Percentiles rank a stretch among this genome's conserved stretches.
Evolutionary conservation across 2,329 filamentous ascomycete genomes (phyloP).

Genomic region (Xylariaceae sp.): DNA sequence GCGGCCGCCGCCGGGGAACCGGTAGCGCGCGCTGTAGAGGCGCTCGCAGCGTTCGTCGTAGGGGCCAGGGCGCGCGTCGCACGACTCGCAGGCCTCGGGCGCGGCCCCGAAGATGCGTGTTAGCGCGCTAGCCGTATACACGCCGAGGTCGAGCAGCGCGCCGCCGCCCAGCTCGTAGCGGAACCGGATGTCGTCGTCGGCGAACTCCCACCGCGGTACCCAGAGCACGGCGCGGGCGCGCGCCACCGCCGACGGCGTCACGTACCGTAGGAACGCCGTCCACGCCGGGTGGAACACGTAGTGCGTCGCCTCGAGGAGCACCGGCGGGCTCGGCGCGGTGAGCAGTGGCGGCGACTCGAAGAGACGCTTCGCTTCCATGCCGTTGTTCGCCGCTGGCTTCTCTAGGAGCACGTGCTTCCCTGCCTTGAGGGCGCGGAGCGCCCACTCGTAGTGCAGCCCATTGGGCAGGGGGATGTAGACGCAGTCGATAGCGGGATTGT

Average conservation of each 20-base stretch:
- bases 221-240: conserved; percentile 37
- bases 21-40: conserved; percentile 36
- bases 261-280: conserved; percentile 43
- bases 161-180: conserved; percentile 47
- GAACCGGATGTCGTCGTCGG: conserved; percentile 47
- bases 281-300: conserved; percentile 54
- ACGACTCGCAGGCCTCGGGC: conserved; percentile 38
- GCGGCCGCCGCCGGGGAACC: conserved; percentile 38
- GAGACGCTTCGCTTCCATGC: conserved; percentile 46
- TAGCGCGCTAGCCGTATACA: conserved; percentile 38
- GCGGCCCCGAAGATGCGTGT: conserved; percentile 38
- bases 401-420: conserved; percentile 61
- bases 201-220: conserved; percentile 37
- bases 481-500: conserved; percentile 48
- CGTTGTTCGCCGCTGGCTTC: conserved; percentile 54
- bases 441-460: conserved; percentile 49
- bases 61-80: conserved; percentile 24
- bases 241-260: conserved; percentile 44
- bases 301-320: conserved; percentile 58
- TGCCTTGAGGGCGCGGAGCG: conserved; percentile 48
- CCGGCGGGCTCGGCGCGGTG: conserved; percentile 39
- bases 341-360: conserved; percentile 45
- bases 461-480: conserved; percentile 56
- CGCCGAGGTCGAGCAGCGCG: conserved; percentile 42
- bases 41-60: conserved; percentile 33